A percentile compares a stretch with the other conserved stretches of the same genome.
phyloP scores from a whole-genome alignment of 169 alveolate genomes.

The Haemoproteus tartakovskyi region DNA sequence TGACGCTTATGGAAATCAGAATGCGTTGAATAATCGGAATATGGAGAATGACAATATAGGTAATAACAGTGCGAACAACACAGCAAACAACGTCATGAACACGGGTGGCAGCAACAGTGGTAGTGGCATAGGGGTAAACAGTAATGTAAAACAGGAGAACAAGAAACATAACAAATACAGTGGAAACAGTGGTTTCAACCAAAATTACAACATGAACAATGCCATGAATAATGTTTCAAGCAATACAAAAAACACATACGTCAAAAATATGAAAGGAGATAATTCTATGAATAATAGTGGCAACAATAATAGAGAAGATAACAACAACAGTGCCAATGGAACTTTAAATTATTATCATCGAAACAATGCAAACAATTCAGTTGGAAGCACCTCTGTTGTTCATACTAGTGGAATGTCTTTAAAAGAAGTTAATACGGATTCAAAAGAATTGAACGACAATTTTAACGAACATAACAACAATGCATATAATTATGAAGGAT shows the following conservation, averaged over 20 bases:
- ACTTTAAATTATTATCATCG: background rate
- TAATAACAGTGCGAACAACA: background rate
- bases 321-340: background rate
- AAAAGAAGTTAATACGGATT: background rate
- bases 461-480: background rate
- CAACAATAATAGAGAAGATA: background rate
- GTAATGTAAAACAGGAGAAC: background rate
- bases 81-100: background rate
- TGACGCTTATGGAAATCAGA: background rate
- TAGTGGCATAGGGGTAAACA: background rate
- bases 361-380: background rate
- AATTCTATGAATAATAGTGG: background rate
- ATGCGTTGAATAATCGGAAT: background rate
- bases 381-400: too few relatives aligned
- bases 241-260: constrained; percentile 1
- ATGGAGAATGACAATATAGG: background rate
- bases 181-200: background rate
- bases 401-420: too few relatives aligned
- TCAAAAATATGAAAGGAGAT: background rate
- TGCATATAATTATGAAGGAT: background rate
- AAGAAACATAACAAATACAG: background rate
- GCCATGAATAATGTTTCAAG: background rate
- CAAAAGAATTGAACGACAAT: background rate
- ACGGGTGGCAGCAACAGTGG: background rate
- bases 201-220: background rate